Evolutionary conservation across 306 rosid genomes (phyloP).

Genomic region (Dryas drummondii): DNA sequence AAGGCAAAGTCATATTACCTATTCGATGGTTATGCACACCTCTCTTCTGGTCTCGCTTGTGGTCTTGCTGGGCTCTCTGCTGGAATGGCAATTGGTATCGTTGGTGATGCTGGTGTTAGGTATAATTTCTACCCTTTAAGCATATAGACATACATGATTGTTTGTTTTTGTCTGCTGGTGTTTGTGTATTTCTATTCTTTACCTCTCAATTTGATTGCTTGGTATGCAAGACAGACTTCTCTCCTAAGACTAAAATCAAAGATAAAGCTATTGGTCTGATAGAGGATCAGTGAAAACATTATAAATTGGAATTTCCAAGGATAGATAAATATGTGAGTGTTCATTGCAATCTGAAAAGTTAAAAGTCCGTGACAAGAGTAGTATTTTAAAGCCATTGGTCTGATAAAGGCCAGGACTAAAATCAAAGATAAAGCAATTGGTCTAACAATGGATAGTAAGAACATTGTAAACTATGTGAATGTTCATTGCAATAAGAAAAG

Average conservation of each 20-base stretch:
- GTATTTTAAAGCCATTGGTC: too few species aligned
- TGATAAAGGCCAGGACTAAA: too few species aligned
- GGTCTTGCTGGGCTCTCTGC: constrained; percentile 89
- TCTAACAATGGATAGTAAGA: background rate
- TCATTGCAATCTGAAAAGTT: background rate
- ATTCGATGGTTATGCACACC: constrained; percentile 89
- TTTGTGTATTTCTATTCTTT: background rate
- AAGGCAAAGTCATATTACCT: constrained; percentile 86
- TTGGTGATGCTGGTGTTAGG: constrained; percentile 95
- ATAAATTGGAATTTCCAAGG: background rate
- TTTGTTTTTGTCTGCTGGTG: background rate
- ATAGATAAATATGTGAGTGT: background rate
- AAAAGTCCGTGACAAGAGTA: too few species aligned
- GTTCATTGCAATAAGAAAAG: background rate
- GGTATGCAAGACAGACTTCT: background rate
- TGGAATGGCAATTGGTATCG: constrained; percentile 92
- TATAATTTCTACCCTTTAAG: constrained; percentile 27
- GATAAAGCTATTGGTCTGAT: background rate
- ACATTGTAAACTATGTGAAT: background rate
- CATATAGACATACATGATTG: background rate
- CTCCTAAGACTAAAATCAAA: background rate
- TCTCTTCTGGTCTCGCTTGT: constrained; percentile 87
- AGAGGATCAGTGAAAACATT: background rate
- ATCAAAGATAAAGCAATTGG: background rate
- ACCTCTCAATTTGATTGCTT: background rate